Conservation (phyloP, 208 protist genomes). For the Leishmania aethiopica region DNA sequence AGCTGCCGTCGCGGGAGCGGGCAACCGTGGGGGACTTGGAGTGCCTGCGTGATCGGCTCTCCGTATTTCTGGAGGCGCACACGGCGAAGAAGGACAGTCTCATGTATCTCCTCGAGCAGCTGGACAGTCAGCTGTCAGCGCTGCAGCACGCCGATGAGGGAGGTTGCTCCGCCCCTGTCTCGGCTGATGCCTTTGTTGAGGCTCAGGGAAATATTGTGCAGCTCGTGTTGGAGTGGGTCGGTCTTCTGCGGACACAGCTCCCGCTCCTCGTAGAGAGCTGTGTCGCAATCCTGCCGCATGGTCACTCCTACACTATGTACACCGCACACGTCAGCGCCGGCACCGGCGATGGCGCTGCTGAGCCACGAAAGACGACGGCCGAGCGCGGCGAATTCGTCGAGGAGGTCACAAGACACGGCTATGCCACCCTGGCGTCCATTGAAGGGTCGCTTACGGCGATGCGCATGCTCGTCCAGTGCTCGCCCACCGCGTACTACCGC, state of each 20-base stretch:
- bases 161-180: background rate
- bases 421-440: conserved; percentile 27
- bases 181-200: conserved; percentile 15
- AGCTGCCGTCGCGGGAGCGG: conserved; percentile 41
- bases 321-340: background rate
- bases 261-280: conserved; percentile 68
- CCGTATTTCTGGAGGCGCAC: conserved; percentile 57
- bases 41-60: conserved; percentile 57
- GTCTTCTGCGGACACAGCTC: conserved; percentile 51
- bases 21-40: conserved; percentile 55
- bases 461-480: conserved; percentile 31
- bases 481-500: conserved; percentile 15
- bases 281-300: conserved; percentile 33
- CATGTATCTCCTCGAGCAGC: conserved; percentile 34
- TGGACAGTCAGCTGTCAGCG: conserved; percentile 32
- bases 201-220: conserved; percentile 41
- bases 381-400: conserved; percentile 47
- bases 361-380: background rate
- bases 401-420: conserved; percentile 29
- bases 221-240: conserved; percentile 51
- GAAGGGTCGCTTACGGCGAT: conserved; percentile 51
- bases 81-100: conserved; percentile 38
- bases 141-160: background rate
- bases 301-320: conserved; percentile 22
- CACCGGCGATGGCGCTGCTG: background rate